A percentile compares a stretch with the other conserved stretches of the same genome.
Conservation (phyloP, 78 protist genomes). For the Tieghemostelium lacteum region DNA sequence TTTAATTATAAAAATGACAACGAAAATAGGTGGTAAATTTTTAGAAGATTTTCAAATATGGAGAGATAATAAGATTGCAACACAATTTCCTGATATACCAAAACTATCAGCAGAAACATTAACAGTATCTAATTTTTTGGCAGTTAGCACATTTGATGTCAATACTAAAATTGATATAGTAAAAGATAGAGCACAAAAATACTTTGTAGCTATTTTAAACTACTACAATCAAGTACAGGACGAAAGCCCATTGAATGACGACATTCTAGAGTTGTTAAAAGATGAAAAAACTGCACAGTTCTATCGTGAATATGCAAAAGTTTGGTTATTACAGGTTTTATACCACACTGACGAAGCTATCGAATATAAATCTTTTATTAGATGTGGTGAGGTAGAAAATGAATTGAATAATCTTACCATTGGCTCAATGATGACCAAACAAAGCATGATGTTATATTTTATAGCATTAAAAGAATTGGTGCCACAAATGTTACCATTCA, state of each 20-base stretch:
- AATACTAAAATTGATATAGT: not conserved
- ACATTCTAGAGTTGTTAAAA: not conserved
- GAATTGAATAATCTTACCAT: not conserved
- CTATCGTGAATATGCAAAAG: not conserved
- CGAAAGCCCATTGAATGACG: not conserved
- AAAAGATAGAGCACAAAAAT: constrained; percentile 5
- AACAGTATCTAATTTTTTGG: not conserved
- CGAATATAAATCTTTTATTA: not conserved
- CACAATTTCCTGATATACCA: not conserved
- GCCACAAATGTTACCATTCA: constrained; percentile 1
- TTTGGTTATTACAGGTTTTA: not conserved
- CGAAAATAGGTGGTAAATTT: too few relatives aligned
- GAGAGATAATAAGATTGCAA: not conserved
- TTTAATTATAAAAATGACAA: too few relatives aligned
- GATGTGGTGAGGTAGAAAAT: not conserved
- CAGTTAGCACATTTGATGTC: not conserved
- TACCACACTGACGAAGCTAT: not conserved
- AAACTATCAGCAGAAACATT: not conserved
- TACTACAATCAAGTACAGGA: not conserved
- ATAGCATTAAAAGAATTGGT: constrained; percentile 1
- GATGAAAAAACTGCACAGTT: not conserved
- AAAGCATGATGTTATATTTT: not conserved
- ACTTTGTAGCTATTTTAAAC: not conserved
- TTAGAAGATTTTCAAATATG: not conserved
- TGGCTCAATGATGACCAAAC: not conserved